Conservation (phyloP, 805 yeast species). For the Schwanniomyces vanrijiae region DNA sequence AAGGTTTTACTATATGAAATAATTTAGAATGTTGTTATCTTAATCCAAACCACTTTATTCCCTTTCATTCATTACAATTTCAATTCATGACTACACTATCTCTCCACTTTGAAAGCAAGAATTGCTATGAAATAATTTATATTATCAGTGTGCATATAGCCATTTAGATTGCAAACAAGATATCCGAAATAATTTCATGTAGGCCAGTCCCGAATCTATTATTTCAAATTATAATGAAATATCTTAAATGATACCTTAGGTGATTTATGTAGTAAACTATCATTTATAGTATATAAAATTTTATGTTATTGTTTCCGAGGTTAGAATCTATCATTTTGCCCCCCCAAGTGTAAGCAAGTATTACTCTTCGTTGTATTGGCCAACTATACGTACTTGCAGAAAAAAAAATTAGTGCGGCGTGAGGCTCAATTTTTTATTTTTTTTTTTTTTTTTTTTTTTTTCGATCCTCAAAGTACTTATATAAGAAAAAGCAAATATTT, state of each 20-base stretch:
- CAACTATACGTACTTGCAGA: not conserved
- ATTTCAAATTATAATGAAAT: too few species aligned
- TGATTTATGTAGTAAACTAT: too few species aligned
- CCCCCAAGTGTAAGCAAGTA: not conserved
- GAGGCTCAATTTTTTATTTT: conserved; percentile 6
- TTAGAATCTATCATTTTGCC: not conserved
- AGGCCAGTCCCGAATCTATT: not conserved
- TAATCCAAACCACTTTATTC: too few species aligned
- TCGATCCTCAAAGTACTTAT: not conserved
- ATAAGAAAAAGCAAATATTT: not conserved
- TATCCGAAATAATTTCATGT: not conserved
- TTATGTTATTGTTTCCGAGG: too few species aligned
- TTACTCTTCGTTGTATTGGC: not conserved
- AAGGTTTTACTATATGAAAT: too few species aligned
- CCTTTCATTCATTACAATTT: too few species aligned
- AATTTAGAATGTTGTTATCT: too few species aligned
- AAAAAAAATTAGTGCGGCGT: conserved; percentile 7
- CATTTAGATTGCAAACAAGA: not conserved
- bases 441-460: conserved; percentile 3
- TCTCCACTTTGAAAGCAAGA: not conserved
- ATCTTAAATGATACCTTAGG: too few species aligned
- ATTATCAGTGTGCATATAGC: not conserved
- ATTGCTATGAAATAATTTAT: not conserved
- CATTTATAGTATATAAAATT: too few species aligned
- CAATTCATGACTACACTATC: too few species aligned